Conservation (phyloP, 2,329 filamentous ascomycete species). For the Mycosphaerella sp. region DNA sequence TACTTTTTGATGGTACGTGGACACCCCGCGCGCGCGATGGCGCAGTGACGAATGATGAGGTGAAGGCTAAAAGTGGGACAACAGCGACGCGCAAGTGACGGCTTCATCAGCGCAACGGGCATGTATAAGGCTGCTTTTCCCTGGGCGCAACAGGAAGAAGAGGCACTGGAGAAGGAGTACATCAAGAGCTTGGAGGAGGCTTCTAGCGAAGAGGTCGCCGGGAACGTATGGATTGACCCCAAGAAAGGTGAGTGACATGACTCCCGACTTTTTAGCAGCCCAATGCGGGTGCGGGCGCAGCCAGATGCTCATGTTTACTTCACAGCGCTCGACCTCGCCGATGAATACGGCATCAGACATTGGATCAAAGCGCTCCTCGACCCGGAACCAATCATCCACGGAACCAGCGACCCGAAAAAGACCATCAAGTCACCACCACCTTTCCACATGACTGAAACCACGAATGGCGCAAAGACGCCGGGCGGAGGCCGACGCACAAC, state of each 20-base stretch:
- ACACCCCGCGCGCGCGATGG: constrained; percentile 1
- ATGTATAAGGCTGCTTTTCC: constrained; percentile 92
- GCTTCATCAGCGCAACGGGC: constrained; percentile 76
- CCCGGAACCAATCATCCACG: constrained; percentile 67
- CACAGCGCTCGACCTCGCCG: constrained; percentile 71
- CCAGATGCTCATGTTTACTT: constrained; percentile 8
- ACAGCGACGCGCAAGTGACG: constrained; percentile 73
- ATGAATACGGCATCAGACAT: constrained; percentile 75
- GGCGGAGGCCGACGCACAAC: constrained; percentile 20
- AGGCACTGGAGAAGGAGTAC: constrained; percentile 70
- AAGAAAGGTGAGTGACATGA: constrained; percentile 49
- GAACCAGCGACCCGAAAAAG: constrained; percentile 54
- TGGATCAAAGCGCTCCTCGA: constrained; percentile 95
- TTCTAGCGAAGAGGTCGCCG: constrained; percentile 85
- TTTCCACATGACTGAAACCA: constrained; percentile 45
- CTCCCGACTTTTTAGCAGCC: not conserved
- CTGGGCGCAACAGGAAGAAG: constrained; percentile 59
- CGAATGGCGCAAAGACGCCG: constrained; percentile 25
- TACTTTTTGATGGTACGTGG: constrained; percentile 77
- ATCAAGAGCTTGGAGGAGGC: constrained; percentile 78
- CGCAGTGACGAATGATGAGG: constrained; percentile 3
- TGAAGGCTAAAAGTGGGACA: too few species aligned
- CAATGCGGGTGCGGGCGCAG: not conserved
- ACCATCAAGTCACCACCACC: constrained; percentile 75
- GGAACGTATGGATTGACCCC: constrained; percentile 93